phyloP scores from a whole-genome alignment of 1,284 basidiomycete genomes.

The Malassezia equina region DNA sequence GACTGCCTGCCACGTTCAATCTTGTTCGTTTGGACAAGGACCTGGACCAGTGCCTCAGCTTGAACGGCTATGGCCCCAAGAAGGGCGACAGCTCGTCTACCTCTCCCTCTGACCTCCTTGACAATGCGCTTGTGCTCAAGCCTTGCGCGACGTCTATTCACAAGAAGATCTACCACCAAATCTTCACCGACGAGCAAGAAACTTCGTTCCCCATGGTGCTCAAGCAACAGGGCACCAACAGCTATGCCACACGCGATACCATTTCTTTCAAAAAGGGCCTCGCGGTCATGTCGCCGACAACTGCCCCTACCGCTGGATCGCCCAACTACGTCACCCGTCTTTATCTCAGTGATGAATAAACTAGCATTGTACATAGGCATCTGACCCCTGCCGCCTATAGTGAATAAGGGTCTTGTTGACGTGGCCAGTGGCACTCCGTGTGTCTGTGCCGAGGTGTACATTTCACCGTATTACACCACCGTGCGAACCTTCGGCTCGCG shows the following conservation, averaged over 20 bases:
- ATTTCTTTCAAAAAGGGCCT: neutral
- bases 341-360: neutral
- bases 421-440: no score
- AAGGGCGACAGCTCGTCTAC: neutral
- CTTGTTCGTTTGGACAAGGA: neutral
- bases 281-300: neutral
- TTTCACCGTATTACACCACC: no score
- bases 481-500: constrained; percentile 6
- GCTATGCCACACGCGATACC: neutral
- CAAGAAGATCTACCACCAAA: neutral
- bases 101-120: neutral
- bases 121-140: neutral
- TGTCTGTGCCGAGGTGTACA: no score
- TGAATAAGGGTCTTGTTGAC: neutral
- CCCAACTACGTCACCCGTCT: neutral
- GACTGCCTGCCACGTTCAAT: neutral
- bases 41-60: neutral
- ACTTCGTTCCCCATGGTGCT: neutral
- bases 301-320: neutral
- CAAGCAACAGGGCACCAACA: neutral
- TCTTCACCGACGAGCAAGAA: neutral
- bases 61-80: neutral
- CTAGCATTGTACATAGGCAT: neutral
- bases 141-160: neutral
- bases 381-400: neutral